These are phyloP conservation scores for Beauveria sp. DNA, from an alignment of 2,329 filamentous ascomycete species.

Conservation along the genomic window DNA sequence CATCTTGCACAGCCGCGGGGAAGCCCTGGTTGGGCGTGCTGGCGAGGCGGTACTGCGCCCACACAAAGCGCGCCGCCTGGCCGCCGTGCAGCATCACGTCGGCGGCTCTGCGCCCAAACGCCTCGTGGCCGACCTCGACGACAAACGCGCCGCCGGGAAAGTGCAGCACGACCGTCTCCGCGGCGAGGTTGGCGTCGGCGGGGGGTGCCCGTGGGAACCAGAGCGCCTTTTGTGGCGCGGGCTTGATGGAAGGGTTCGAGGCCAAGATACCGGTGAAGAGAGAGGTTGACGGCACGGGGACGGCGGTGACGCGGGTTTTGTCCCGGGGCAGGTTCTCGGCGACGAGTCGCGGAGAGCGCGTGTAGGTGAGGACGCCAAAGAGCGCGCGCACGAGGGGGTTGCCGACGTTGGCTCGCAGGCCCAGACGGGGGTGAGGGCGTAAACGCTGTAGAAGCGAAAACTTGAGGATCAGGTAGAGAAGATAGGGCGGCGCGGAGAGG, in stretches of 20 bases:
- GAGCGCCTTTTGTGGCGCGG: not conserved
- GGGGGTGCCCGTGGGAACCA: conserved; percentile 6
- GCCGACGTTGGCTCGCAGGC: conserved; percentile 2
- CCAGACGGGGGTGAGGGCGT: not conserved
- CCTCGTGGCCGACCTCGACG: conserved; percentile 21
- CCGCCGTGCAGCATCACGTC: conserved; percentile 16
- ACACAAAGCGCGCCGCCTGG: conserved; percentile 17
- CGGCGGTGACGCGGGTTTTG: not conserved
- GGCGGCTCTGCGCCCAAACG: conserved; percentile 18
- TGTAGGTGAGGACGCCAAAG: not conserved
- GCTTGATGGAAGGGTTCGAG: not conserved
- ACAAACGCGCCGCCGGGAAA: conserved; percentile 25
- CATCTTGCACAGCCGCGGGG: conserved; percentile 23
- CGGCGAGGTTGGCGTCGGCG: not conserved
- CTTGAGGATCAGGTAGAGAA: conserved; percentile 4
- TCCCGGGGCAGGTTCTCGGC: not conserved
- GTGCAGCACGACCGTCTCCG: conserved; percentile 18
- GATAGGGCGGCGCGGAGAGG: not conserved
- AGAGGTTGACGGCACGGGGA: not conserved
- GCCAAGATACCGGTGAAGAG: not conserved
- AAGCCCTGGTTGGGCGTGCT: conserved; percentile 17
- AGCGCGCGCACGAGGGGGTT: not conserved
- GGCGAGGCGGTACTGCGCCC: conserved; percentile 23
- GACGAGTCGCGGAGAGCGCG: conserved; percentile 2
- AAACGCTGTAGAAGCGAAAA: not conserved